Percentiles rank a stretch among this genome's conserved stretches.
These are phyloP conservation scores for Ochromonadaceae sp. DNA, from an alignment of 352 stramenopile genomes.

Conservation along the genomic window DNA sequence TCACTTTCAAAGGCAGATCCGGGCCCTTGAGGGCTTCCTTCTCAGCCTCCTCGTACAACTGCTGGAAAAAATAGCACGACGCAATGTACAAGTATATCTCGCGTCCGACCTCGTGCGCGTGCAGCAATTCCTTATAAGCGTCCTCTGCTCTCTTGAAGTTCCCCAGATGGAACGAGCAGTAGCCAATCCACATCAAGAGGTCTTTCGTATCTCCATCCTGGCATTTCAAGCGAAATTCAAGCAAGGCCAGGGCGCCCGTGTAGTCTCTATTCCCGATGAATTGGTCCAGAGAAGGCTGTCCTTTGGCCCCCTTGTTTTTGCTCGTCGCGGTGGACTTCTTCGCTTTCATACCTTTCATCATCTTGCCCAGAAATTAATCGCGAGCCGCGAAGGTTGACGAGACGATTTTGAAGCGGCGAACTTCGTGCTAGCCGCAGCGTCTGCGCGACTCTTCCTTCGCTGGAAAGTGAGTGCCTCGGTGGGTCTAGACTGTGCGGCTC, in stretches of 20 bases:
- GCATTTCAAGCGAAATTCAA: constrained; percentile 68
- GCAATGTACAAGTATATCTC: constrained; percentile 68
- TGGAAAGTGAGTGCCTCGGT: too few relatives aligned
- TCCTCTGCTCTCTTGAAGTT: constrained; percentile 81
- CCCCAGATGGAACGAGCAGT: constrained; percentile 79
- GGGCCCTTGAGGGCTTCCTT: constrained; percentile 35
- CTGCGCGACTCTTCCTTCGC: too few relatives aligned
- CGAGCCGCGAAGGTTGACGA: too few relatives aligned
- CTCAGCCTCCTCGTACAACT: constrained; percentile 38
- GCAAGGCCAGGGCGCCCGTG: constrained; percentile 71
- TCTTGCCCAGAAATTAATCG: too few relatives aligned
- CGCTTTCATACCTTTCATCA: too few relatives aligned
- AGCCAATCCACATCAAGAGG: constrained; percentile 74
- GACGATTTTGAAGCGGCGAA: too few relatives aligned
- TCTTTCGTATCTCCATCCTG: constrained; percentile 62
- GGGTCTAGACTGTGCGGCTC: too few relatives aligned
- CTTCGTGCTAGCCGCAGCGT: too few relatives aligned
- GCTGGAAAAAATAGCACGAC: constrained; percentile 80
- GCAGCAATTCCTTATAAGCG: constrained; percentile 39
- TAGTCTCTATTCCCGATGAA: constrained; percentile 62
- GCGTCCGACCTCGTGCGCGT: neutral
- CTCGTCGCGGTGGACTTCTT: too few relatives aligned
- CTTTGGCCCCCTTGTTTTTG: too few relatives aligned
- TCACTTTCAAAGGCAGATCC: constrained; percentile 60
- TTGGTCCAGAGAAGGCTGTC: constrained; percentile 30